phyloP scores from a whole-genome alignment of 768 basidiomycete species.

The Melanogaster broomeanus region DNA sequence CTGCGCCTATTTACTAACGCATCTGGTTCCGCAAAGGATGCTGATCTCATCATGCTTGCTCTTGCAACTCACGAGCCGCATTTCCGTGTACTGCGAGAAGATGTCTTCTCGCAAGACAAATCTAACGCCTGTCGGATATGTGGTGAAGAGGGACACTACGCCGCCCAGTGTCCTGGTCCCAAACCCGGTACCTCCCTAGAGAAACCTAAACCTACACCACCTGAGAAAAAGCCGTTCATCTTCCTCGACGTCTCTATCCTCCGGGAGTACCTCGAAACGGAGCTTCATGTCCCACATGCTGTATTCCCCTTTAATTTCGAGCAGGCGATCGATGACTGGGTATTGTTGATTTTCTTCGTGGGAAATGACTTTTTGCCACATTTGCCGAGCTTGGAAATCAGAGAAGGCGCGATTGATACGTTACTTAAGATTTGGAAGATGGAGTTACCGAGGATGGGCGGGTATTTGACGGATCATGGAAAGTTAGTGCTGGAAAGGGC shows the following conservation, averaged over 20 bases:
- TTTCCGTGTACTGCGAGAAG: conserved; percentile 96
- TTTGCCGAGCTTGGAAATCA: conserved; percentile 96
- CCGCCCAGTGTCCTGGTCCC: conserved; percentile 88
- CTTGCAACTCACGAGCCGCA: conserved; percentile 98
- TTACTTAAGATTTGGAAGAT: conserved; percentile 94
- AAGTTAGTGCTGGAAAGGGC: conserved; percentile 81
- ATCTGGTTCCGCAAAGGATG: conserved; percentile 61
- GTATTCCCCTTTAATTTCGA: conserved; percentile 92
- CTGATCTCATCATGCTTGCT: conserved; percentile 98
- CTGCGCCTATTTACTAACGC: conserved; percentile 8
- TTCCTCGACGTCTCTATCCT: conserved; percentile 96
- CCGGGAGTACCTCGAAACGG: conserved; percentile 97
- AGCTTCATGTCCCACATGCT: conserved; percentile 78
- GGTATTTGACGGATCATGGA: conserved; percentile 94
- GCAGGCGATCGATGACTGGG: conserved; percentile 99
- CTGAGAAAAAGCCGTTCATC: conserved; percentile 90
- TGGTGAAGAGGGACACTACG: conserved; percentile 93
- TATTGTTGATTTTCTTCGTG: conserved; percentile 99
- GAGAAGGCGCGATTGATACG: conserved; percentile 98
- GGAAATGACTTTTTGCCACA: conserved; percentile 99
- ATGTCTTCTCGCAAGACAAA: conserved; percentile 90
- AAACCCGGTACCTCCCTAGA: conserved; percentile 56
- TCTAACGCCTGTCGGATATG: conserved; percentile 85
- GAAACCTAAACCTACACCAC: conserved; percentile 48
- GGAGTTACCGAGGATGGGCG: conserved; percentile 94